These are phyloP conservation scores for Fraxinus sp. DNA, from an alignment of 305 asterid genomes.

Conservation along the genomic window DNA sequence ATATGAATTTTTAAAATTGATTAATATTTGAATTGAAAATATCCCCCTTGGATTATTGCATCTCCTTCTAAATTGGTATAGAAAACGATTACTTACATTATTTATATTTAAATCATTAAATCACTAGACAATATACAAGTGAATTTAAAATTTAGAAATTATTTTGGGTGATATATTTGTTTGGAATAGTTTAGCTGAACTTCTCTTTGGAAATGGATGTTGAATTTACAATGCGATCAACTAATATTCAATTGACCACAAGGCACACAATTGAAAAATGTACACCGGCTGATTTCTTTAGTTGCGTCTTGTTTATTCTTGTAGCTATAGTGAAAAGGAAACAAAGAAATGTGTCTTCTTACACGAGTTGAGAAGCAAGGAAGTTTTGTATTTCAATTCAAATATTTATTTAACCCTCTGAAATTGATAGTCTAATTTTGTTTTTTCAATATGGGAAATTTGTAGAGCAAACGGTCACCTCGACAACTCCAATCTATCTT, in stretches of 20 bases:
- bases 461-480: background rate
- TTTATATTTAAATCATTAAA: too few species aligned
- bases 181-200: background rate
- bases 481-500: background rate
- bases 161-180: background rate
- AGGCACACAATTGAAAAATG: background rate
- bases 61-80: background rate
- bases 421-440: background rate
- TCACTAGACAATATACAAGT: background rate
- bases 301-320: background rate
- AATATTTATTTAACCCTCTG: too few species aligned
- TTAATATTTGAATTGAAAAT: background rate
- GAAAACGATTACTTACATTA: background rate
- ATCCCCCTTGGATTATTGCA: background rate
- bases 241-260: background rate
- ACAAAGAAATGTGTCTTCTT: background rate
- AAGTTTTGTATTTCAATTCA: background rate
- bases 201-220: background rate
- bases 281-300: background rate
- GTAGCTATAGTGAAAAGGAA: background rate
- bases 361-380: background rate
- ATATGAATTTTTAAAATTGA: background rate
- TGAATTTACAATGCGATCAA: background rate
- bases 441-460: too few species aligned
- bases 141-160: background rate